These are phyloP conservation scores for Brassica rapa DNA, from an alignment of 345 rosid genomes.

Conservation along the genomic window DNA sequence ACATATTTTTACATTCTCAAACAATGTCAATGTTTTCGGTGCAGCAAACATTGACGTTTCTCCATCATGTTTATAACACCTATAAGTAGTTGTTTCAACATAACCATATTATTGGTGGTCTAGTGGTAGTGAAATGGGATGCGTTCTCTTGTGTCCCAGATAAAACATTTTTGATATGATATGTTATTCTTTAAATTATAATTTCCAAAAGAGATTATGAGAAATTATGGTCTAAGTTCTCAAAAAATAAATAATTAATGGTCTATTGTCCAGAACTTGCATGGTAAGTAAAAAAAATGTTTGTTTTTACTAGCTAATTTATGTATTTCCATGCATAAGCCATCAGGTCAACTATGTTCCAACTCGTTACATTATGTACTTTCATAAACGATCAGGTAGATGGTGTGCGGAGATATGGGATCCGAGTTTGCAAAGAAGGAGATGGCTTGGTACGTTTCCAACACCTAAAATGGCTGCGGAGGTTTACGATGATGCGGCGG, in stretches of 20 bases:
- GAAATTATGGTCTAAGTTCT: not conserved
- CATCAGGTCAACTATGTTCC: not conserved
- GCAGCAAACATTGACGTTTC: too few relatives aligned
- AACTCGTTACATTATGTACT: not conserved
- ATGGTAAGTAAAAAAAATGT: not conserved
- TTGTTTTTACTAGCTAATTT: not conserved
- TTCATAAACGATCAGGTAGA: not conserved
- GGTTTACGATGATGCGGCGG: not conserved
- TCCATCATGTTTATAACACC: too few relatives aligned
- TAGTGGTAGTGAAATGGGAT: not conserved
- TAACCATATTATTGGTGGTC: not conserved
- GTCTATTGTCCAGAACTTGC: not conserved
- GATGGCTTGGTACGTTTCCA: not conserved
- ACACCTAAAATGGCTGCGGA: not conserved
- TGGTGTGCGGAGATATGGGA: conserved; percentile 7
- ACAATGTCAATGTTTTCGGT: too few relatives aligned
- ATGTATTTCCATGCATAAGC: not conserved
- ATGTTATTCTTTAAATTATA: not conserved
- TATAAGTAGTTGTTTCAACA: not conserved
- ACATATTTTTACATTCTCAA: too few relatives aligned
- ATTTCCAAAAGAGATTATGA: too few relatives aligned
- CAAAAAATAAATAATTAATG: not conserved
- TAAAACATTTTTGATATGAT: too few relatives aligned
- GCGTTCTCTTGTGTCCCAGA: not conserved
- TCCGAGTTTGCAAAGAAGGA: not conserved